Conservation (phyloP, 352 stramenopile genomes). For the Peronospora farinosa region DNA sequence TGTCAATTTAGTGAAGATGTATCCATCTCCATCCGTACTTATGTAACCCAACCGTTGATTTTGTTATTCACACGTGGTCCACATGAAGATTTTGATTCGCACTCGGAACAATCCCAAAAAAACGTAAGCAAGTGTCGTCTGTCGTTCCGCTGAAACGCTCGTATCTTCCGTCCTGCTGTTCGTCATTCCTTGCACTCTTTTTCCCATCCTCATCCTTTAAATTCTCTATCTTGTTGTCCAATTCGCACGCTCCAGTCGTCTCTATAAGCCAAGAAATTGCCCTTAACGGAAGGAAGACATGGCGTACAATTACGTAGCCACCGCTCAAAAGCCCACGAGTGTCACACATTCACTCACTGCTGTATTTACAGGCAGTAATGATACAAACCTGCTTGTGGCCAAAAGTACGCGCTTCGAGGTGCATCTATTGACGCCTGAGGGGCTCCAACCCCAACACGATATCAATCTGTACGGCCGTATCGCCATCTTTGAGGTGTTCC, state of each 20-base stretch:
- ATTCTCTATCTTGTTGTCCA: conserved; percentile 7
- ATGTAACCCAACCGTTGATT: background rate
- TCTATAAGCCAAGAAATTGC: conserved; percentile 7
- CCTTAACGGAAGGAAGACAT: conserved; percentile 20
- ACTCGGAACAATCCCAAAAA: background rate
- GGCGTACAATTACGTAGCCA: conserved; percentile 91
- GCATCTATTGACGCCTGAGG: conserved; percentile 80
- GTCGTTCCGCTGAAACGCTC: background rate
- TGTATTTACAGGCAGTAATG: conserved; percentile 77
- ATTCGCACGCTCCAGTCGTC: background rate
- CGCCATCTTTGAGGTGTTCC: conserved; percentile 83
- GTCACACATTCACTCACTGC: conserved; percentile 90
- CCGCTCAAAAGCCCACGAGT: conserved; percentile 89
- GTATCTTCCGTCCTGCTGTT: background rate
- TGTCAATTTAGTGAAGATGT: background rate
- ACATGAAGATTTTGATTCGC: conserved; percentile 11
- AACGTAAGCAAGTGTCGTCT: background rate
- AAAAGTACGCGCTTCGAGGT: conserved; percentile 88
- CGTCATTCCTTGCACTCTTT: background rate
- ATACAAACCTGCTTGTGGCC: conserved; percentile 87
- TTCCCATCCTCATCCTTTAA: background rate
- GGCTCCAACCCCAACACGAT: conserved; percentile 80
- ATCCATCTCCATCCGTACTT: background rate
- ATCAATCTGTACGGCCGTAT: conserved; percentile 85
- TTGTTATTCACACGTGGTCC: background rate